These are phyloP conservation scores for Buxus sempervirens DNA, from an alignment of 164 flowering plant genomes.

Conservation along the genomic window DNA sequence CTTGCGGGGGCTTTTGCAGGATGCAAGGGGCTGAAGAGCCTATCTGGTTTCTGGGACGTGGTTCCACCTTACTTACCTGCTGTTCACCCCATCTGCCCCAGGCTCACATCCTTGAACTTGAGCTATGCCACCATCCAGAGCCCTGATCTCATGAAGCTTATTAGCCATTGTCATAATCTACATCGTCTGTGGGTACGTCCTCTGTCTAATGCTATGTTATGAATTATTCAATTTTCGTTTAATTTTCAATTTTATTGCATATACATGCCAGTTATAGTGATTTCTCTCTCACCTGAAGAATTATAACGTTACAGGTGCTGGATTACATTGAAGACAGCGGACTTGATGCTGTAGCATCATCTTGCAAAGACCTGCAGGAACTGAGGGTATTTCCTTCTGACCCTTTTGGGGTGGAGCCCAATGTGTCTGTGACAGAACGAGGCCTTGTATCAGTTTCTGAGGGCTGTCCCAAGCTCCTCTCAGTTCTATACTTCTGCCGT, in stretches of 20 bases:
- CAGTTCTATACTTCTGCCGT: conserved; percentile 87
- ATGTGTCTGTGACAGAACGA: conserved; percentile 60
- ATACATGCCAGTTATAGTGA: background rate
- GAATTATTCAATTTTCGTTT: too few relatives aligned
- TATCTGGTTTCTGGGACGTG: conserved; percentile 94
- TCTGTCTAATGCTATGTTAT: background rate
- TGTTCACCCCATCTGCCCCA: conserved; percentile 51
- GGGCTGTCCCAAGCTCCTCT: conserved; percentile 77
- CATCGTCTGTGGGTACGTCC: conserved; percentile 67
- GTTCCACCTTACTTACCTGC: conserved; percentile 61
- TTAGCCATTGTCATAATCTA: conserved; percentile 61
- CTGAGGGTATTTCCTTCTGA: conserved; percentile 85
- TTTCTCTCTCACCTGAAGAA: conserved; percentile 13
- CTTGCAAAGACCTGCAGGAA: conserved; percentile 68
- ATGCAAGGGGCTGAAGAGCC: conserved; percentile 64
- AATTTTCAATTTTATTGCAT: background rate
- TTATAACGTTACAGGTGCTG: conserved; percentile 50
- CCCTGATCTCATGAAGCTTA: conserved; percentile 57
- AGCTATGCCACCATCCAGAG: conserved; percentile 64
- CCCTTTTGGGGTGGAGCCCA: conserved; percentile 49
- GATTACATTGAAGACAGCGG: conserved; percentile 83
- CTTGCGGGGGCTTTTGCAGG: conserved; percentile 56
- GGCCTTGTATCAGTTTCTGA: conserved; percentile 75
- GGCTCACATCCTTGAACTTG: conserved; percentile 71
- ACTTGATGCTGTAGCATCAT: conserved; percentile 53